phyloP scores from a whole-genome alignment of 169 alveolate genomes.

The Eimeria sp. region DNA sequence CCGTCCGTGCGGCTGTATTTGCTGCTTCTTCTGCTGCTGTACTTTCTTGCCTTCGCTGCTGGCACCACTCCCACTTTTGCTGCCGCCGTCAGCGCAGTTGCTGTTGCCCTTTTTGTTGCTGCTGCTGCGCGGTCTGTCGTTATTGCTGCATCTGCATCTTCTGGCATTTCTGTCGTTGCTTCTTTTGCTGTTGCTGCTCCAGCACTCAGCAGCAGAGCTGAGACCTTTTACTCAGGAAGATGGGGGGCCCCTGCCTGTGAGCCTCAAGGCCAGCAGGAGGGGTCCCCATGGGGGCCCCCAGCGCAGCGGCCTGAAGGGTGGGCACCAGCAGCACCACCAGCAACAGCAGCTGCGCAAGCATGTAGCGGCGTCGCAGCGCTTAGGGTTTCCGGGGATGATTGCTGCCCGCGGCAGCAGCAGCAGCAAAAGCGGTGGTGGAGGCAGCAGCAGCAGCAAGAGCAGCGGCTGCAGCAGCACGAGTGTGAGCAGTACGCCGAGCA shows the following conservation, averaged over 20 bases:
- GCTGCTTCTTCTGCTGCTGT: background rate
- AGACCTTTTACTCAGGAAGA: background rate
- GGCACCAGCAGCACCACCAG: background rate
- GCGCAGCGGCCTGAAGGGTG: background rate
- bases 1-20: background rate
- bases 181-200: background rate
- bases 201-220: conserved; percentile 41
- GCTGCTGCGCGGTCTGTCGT: background rate
- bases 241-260: conserved; percentile 4
- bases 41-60: background rate
- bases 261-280: background rate
- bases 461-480: conserved; percentile 43
- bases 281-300: conserved; percentile 46
- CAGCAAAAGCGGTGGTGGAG: background rate
- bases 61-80: background rate
- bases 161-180: background rate
- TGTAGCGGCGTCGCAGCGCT: conserved; percentile 18
- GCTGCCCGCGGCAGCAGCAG: conserved; percentile 45
- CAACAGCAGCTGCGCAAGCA: background rate
- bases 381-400: background rate
- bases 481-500: conserved; percentile 1
- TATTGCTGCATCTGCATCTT: background rate
- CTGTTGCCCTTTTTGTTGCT: background rate
- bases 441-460: conserved; percentile 52
- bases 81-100: too few relatives aligned